These are phyloP conservation scores for Leucaena leucocephala DNA, from an alignment of 306 rosid species.

Conservation along the genomic window DNA sequence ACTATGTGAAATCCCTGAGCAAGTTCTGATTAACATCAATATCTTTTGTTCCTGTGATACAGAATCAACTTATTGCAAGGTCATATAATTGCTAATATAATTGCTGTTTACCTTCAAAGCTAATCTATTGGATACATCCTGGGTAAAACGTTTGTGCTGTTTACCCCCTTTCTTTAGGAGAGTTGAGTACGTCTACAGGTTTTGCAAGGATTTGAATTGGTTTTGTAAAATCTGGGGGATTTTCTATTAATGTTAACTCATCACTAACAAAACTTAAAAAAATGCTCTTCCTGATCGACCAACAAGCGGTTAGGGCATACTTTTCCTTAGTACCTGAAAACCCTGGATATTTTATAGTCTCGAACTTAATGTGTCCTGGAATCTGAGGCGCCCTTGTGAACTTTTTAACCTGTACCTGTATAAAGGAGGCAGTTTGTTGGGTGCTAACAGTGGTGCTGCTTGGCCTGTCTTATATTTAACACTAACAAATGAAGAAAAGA, in stretches of 20 bases:
- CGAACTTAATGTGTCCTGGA: not conserved
- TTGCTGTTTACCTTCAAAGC: not conserved
- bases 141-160: not conserved
- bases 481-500: not conserved
- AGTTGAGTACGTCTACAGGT: not conserved
- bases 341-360: too few relatives aligned
- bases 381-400: not conserved
- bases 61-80: not conserved
- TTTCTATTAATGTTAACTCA: not conserved
- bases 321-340: not conserved
- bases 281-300: not conserved
- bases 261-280: not conserved
- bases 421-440: not conserved
- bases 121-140: not conserved
- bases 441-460: not conserved
- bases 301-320: not conserved
- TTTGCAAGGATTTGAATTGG: not conserved
- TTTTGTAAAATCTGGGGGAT: not conserved
- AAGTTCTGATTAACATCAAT: not conserved
- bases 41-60: not conserved
- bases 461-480: not conserved
- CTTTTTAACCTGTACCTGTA: not conserved
- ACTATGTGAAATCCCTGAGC: not conserved
- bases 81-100: not conserved
- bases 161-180: not conserved